Conservation (phyloP, 2,329 filamentous ascomycete genomes). For the Phoma herbarum region DNA sequence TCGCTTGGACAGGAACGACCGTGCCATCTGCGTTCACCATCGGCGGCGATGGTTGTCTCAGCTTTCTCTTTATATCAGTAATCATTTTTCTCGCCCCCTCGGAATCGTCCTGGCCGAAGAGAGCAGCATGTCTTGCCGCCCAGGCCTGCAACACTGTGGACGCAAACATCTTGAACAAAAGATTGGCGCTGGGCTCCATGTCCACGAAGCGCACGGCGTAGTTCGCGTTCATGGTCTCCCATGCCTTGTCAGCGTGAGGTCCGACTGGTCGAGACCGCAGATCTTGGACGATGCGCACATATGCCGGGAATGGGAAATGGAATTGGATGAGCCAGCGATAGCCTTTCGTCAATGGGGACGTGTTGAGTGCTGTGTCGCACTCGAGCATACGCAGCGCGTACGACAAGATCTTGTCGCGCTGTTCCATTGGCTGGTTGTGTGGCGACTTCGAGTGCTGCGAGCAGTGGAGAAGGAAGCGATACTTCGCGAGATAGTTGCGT, state of each 20-base stretch:
- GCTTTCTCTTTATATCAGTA: slow-evolving; percentile 9
- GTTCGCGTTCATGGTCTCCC: slow-evolving; percentile 59
- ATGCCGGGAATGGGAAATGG: slow-evolving; percentile 61
- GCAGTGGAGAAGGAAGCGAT: slow-evolving; percentile 61
- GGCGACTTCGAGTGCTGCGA: slow-evolving; percentile 31
- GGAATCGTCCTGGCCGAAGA: slow-evolving; percentile 3
- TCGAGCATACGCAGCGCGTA: slow-evolving; percentile 55
- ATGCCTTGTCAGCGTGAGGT: slow-evolving; percentile 49
- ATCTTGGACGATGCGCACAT: slow-evolving; percentile 57
- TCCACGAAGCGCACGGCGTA: slow-evolving; percentile 50
- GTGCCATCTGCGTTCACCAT: not conserved
- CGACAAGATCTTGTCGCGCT: slow-evolving; percentile 41
- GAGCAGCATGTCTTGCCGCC: slow-evolving; percentile 26
- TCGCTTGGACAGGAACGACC: not conserved
- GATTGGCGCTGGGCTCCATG: slow-evolving; percentile 28
- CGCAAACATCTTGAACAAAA: slow-evolving; percentile 57
- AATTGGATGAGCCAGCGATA: slow-evolving; percentile 56
- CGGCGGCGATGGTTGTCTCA: slow-evolving; percentile 1
- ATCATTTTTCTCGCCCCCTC: slow-evolving; percentile 11
- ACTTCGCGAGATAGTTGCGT: slow-evolving; percentile 59
- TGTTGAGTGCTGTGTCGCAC: slow-evolving; percentile 57
- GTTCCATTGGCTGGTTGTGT: slow-evolving; percentile 26
- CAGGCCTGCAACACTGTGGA: slow-evolving; percentile 65
- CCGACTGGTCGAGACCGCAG: slow-evolving; percentile 51
- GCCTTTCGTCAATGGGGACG: slow-evolving; percentile 52